Conservation (phyloP, 495 filamentous ascomycete species). For the Tuber borchii region DNA sequence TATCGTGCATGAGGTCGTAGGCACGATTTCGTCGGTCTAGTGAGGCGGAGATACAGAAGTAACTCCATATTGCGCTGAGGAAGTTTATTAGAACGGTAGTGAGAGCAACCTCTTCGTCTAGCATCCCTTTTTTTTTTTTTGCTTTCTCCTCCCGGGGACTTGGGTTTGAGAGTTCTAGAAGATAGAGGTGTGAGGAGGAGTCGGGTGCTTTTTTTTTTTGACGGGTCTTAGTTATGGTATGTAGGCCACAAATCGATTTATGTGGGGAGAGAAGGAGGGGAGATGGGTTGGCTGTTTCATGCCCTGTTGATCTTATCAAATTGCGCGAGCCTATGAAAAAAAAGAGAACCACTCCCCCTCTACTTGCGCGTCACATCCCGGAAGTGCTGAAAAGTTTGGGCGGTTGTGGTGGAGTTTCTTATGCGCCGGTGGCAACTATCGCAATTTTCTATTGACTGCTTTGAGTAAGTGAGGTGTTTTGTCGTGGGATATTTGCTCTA, state of each 20-base stretch:
- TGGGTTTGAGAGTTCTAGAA: background rate
- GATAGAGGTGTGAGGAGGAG: background rate
- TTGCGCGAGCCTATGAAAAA: background rate
- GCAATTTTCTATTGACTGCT: background rate
- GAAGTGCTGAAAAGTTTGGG: background rate
- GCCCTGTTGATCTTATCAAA: background rate
- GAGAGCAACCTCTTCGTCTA: slow-evolving; percentile 35
- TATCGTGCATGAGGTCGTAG: slow-evolving; percentile 34
- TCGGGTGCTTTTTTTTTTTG: background rate
- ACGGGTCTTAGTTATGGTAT: background rate
- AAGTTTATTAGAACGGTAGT: slow-evolving; percentile 36
- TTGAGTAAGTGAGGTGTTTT: background rate
- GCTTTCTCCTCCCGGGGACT: background rate
- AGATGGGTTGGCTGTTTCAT: background rate
- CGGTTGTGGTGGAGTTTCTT: background rate
- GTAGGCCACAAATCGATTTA: background rate
- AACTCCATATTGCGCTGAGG: slow-evolving; percentile 38
- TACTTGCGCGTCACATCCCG: background rate
- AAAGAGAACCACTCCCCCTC: background rate
- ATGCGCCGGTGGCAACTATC: background rate
- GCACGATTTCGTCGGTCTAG: slow-evolving; percentile 25
- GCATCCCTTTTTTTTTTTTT: background rate
- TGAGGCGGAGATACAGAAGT: slow-evolving; percentile 38
- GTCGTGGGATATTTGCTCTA: background rate
- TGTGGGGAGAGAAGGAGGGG: too few relatives aligned